Percentiles rank a stretch among this genome's conserved stretches.
Evolutionary conservation across 2,329 filamentous ascomycete genomes (phyloP).

Genomic region (Biscogniauxia sp.): DNA sequence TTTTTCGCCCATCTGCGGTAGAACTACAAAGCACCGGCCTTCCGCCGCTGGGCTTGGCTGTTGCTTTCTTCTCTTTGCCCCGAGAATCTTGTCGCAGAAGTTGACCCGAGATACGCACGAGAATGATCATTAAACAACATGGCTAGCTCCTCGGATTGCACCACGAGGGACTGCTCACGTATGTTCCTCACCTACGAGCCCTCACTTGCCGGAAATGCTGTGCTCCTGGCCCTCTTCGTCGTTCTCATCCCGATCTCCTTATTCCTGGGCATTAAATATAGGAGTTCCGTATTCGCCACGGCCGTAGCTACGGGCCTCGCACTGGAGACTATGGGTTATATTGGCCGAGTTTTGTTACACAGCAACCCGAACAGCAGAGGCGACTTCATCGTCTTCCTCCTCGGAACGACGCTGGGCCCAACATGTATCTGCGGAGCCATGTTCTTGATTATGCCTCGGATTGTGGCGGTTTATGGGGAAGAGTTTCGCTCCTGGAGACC

Average conservation of each 20-base stretch:
- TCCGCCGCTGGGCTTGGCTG: not conserved
- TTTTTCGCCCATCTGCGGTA: constrained; percentile 3
- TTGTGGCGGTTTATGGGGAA: constrained; percentile 47
- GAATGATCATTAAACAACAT: constrained; percentile 20
- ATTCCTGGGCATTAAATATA: constrained; percentile 39
- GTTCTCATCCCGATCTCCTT: constrained; percentile 38
- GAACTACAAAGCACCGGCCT: constrained; percentile 6
- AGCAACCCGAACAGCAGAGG: constrained; percentile 31
- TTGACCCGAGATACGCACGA: constrained; percentile 7
- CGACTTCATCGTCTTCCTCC: constrained; percentile 43
- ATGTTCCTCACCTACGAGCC: constrained; percentile 37
- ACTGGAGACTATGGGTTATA: constrained; percentile 46
- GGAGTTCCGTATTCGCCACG: constrained; percentile 40
- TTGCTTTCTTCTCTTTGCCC: not conserved
- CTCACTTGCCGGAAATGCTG: constrained; percentile 38
- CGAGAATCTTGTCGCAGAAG: constrained; percentile 1
- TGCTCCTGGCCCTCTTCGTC: constrained; percentile 40
- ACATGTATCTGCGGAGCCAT: constrained; percentile 44
- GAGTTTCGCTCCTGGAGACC: constrained; percentile 37
- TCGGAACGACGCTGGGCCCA: constrained; percentile 48
- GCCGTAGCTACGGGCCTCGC: constrained; percentile 40
- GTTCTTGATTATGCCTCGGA: constrained; percentile 44
- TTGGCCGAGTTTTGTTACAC: constrained; percentile 44
- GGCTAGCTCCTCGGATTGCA: constrained; percentile 21
- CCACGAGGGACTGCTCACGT: constrained; percentile 18